Conservation (phyloP, 1,139 yeast genomes). For the Yamadazyma trypodendri region DNA sequence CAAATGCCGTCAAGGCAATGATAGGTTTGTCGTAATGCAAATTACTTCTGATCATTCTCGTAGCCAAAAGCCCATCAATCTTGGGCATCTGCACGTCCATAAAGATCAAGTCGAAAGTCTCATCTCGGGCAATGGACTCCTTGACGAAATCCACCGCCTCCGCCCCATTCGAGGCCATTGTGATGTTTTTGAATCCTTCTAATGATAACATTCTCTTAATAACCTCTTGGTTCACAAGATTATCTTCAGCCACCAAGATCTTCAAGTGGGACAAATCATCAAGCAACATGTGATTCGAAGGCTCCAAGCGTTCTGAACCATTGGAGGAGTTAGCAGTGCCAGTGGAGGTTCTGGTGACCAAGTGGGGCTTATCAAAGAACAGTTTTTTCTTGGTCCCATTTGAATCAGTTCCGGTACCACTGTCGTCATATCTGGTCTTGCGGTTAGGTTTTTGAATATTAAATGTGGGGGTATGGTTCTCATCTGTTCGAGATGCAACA, state of each 20-base stretch:
- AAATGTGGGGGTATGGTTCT: constrained; percentile 5
- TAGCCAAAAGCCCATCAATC: constrained; percentile 83
- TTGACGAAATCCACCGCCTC: constrained; percentile 73
- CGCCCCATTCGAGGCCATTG: constrained; percentile 85
- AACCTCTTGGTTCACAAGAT: constrained; percentile 87
- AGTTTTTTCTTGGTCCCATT: constrained; percentile 3
- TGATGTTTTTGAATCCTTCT: constrained; percentile 72
- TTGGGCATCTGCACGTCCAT: constrained; percentile 99
- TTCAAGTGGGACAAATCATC: constrained; percentile 40
- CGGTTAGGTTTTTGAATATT: constrained; percentile 6
- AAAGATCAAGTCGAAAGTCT: constrained; percentile 67
- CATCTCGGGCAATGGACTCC: constrained; percentile 41
- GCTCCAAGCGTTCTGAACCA: constrained; percentile 20
- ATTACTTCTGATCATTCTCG: constrained; percentile 66
- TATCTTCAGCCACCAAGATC: constrained; percentile 93
- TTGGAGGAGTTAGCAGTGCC: constrained; percentile 52
- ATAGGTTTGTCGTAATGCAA: constrained; percentile 71
- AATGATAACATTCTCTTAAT: constrained; percentile 77
- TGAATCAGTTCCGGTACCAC: constrained; percentile 1
- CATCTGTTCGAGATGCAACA: neutral
- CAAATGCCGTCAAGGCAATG: constrained; percentile 92
- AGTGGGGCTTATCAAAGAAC: constrained; percentile 43
- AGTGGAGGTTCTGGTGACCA: constrained; percentile 51
- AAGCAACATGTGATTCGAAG: constrained; percentile 18
- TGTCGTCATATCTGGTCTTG: constrained; percentile 9